These are phyloP conservation scores for Cyamopsis tetragonoloba DNA, from an alignment of 306 rosid genomes.

Conservation along the genomic window DNA sequence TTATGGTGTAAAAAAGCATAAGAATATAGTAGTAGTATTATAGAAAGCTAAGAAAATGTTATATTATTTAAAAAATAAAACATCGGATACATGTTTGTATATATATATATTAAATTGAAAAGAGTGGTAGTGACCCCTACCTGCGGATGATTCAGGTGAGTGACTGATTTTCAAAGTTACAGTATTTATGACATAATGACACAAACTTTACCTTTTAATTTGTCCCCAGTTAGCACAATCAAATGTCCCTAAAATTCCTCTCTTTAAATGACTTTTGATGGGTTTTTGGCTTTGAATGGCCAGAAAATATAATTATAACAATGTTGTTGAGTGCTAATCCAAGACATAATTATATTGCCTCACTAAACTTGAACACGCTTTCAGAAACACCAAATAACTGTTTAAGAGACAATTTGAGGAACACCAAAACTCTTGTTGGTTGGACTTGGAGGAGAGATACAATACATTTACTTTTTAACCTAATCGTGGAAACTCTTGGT, in stretches of 20 bases:
- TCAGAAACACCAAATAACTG: constrained; percentile 20
- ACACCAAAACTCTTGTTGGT: constrained; percentile 28
- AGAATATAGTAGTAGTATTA: no score
- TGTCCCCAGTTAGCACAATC: constrained; percentile 36
- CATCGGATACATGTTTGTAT: no score
- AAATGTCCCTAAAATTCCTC: constrained; percentile 25
- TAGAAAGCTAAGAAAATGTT: neutral
- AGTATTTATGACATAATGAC: constrained; percentile 24
- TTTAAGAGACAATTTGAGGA: constrained; percentile 31
- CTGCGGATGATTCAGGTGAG: constrained; percentile 37
- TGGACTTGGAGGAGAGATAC: constrained; percentile 21
- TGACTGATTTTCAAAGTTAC: constrained; percentile 24
- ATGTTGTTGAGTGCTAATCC: constrained; percentile 29
- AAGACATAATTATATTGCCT: constrained; percentile 40
- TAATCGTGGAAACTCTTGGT: neutral
- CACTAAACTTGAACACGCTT: constrained; percentile 24
- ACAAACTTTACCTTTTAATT: constrained; percentile 34
- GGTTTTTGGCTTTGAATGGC: constrained; percentile 14
- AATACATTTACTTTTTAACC: constrained; percentile 17
- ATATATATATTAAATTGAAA: constrained; percentile 16
- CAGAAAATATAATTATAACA: constrained; percentile 22
- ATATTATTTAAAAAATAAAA: neutral
- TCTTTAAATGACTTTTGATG: constrained; percentile 31
- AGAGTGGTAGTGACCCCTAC: constrained; percentile 26
- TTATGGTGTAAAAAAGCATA: no score